A percentile compares a stretch with the other conserved stretches of the same genome.
These are phyloP conservation scores for Catenaria anguillulae DNA, from an alignment of 371 early-diverging fungal species.

Conservation along the genomic window DNA sequence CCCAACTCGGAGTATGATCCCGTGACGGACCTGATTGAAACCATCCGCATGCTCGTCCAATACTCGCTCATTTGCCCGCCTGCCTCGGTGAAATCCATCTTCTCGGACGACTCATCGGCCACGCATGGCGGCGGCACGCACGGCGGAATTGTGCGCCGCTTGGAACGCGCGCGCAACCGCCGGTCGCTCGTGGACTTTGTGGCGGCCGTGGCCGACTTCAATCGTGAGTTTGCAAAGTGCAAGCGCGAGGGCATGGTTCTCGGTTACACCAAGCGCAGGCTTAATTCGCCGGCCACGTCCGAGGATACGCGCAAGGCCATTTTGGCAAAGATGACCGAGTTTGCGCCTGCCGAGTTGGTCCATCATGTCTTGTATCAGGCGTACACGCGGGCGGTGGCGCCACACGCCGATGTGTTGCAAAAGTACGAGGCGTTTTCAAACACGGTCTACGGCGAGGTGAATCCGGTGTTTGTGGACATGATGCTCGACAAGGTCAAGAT, in stretches of 20 bases:
- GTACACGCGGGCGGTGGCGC: conserved; percentile 74
- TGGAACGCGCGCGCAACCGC: conserved; percentile 62
- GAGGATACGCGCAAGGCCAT: conserved; percentile 22
- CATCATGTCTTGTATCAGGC: conserved; percentile 73
- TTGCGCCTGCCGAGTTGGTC: conserved; percentile 50
- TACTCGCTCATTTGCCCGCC: conserved; percentile 40
- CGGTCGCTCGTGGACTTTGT: conserved; percentile 51
- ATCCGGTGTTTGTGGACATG: conserved; percentile 63
- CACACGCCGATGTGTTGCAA: conserved; percentile 57
- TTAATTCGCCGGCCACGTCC: neutral
- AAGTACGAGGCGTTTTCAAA: conserved; percentile 83
- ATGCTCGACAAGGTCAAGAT: conserved; percentile 60
- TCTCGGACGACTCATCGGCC: conserved; percentile 38
- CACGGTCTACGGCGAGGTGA: conserved; percentile 91
- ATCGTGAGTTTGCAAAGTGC: conserved; percentile 16
- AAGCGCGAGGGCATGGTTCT: conserved; percentile 23
- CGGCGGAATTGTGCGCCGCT: conserved; percentile 61
- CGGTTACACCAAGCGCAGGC: conserved; percentile 9
- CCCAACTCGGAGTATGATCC: conserved; percentile 68
- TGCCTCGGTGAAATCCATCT: conserved; percentile 18
- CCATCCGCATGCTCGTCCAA: conserved; percentile 46
- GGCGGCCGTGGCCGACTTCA: conserved; percentile 54
- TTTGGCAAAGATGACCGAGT: conserved; percentile 19
- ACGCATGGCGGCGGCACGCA: no score
- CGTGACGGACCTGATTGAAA: conserved; percentile 52